Conservation (phyloP, 768 basidiomycete species). For the Paxillus rubicundulus region DNA sequence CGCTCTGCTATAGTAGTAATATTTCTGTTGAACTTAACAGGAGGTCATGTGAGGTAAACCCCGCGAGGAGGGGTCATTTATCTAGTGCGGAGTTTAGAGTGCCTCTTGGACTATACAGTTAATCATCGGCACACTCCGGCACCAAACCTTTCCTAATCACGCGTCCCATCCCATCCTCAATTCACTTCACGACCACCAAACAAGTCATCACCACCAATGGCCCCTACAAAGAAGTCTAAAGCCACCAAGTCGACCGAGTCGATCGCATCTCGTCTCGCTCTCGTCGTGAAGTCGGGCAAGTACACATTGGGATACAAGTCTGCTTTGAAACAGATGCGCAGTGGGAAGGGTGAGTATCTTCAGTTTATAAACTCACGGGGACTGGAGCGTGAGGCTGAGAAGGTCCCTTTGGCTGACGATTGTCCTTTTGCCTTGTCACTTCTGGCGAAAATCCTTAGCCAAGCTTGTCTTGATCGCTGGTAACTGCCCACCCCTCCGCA, state of each 20-base stretch:
- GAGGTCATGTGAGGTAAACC: neutral
- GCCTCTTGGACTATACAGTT: conserved; percentile 31
- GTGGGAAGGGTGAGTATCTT: conserved; percentile 83
- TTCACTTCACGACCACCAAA: conserved; percentile 14
- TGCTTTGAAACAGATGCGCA: conserved; percentile 97
- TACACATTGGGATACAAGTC: conserved; percentile 98
- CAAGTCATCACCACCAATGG: conserved; percentile 55
- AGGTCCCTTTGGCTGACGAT: conserved; percentile 86
- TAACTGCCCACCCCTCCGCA: conserved; percentile 98
- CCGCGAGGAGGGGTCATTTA: conserved; percentile 5
- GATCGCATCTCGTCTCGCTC: conserved; percentile 86
- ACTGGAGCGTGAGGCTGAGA: conserved; percentile 99
- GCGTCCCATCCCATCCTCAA: conserved; percentile 14
- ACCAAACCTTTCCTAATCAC: conserved; percentile 12
- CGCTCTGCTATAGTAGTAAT: conserved; percentile 62
- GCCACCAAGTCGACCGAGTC: conserved; percentile 91
- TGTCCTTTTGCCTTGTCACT: conserved; percentile 24
- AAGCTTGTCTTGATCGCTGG: conserved; percentile 98
- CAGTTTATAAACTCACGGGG: conserved; percentile 60
- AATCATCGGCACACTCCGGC: neutral
- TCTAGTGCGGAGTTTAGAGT: conserved; percentile 24
- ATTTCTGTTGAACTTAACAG: too few species aligned
- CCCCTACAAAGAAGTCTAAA: conserved; percentile 94
- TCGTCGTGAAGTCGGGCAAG: conserved; percentile 99
- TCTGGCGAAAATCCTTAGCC: conserved; percentile 47